Evolutionary conservation across 768 basidiomycete genomes (phyloP).

Genomic region (Lactarius sanguifluus): DNA sequence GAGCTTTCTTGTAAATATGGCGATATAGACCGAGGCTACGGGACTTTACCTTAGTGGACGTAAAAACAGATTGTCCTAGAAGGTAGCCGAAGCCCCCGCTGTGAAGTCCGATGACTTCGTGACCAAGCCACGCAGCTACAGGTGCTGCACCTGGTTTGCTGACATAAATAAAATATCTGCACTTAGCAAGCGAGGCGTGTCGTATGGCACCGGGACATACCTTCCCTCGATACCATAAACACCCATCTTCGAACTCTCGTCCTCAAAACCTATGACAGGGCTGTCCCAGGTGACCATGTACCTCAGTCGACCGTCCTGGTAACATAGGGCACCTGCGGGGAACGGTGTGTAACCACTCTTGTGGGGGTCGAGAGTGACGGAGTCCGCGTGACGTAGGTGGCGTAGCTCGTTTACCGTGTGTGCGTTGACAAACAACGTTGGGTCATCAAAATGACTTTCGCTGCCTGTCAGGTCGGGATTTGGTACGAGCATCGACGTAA

Average conservation of each 20-base stretch:
- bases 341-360: conserved; percentile 47
- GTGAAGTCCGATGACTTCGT: conserved; percentile 45
- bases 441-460: conserved; percentile 25
- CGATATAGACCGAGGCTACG: not conserved
- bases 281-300: conserved; percentile 42
- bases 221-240: conserved; percentile 51
- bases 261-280: conserved; percentile 36
- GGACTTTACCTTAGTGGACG: conserved; percentile 37
- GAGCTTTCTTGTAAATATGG: not conserved
- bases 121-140: conserved; percentile 40
- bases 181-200: not conserved
- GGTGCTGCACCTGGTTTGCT: conserved; percentile 51
- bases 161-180: not conserved
- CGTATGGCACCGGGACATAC: conserved; percentile 31
- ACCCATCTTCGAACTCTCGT: conserved; percentile 39
- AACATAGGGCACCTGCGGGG: conserved; percentile 45
- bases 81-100: conserved; percentile 41
- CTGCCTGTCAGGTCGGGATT: conserved; percentile 3
- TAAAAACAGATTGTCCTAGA: conserved; percentile 42
- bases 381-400: conserved; percentile 36
- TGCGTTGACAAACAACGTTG: conserved; percentile 35
- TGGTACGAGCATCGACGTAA: conserved; percentile 37
- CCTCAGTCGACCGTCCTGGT: conserved; percentile 41
- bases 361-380: conserved; percentile 45
- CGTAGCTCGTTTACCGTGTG: conserved; percentile 37